Base-by-base conservation (phyloP, 495 filamentous ascomycete genomes). In the Penicillium cinerascens region DNA sequence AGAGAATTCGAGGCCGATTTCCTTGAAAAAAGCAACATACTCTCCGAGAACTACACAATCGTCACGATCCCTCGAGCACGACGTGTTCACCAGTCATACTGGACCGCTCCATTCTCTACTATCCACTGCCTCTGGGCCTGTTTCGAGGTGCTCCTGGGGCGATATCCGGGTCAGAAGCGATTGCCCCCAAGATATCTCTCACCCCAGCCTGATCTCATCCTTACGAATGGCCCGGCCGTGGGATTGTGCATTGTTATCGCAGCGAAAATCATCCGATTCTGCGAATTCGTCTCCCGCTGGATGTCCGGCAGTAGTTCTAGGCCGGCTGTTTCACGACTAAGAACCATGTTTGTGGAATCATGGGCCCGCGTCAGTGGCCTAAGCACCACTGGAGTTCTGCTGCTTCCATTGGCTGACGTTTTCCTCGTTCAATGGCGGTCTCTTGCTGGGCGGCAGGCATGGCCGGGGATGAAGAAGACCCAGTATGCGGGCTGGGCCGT, bases 201-300 rank as follows among this genome's bases (percentile, higher is more conserved):
- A 27, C 51, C 56, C 13, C 73, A 77, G 51, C 88, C 88, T 0
- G 85, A 90, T 66, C 63, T 96, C 13, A 83, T 98, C 44, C 63
- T 97, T 16, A 87, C 84, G 35, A 96, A 98, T 67, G 93, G 93
- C 0, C 93, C 93, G 1, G 93, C 86, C 1, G 95, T 88, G 2
- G 88, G 83, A 13, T 86, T 95, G 33, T 83, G 96, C 38, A 76
- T 97, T 44, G 74, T 92, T 6, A 56, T 88, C 0, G 87, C 86
- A 0, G 81, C 83, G 2, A 77, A 84, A 22, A 17, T 87, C 2
- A 67, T 95, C 44, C 87, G 88, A 52, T 78, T 90, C 51, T 73
- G 82, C 43, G 51, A 60, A 10, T 58, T 54, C 29, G 26, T 51
- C 49, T 25, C 36, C 22, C 29, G 45, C 33, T 51, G 27, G 52